Evolutionary conservation across 2,329 filamentous ascomycete genomes (phyloP), one percentile per base, ranked within the genome.

Genomic region (Aspergillus awamori): DNA sequence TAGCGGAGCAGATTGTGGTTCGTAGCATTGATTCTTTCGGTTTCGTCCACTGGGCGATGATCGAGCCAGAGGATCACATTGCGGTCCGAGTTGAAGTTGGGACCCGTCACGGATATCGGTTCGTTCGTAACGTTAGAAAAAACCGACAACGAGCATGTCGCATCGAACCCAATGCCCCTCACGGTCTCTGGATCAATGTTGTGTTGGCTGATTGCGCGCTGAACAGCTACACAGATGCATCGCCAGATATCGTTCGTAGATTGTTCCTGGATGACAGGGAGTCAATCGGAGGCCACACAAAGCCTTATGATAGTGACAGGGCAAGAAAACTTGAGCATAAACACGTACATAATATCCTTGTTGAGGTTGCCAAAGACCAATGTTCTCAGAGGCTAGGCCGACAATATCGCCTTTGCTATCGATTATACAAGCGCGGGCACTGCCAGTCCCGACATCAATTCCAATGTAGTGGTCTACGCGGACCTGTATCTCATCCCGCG

Each of bases 31-130:
- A 99, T 96, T 80, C 91, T 90, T 65, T 91, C 89, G 0, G 94
- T 96, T 83, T 99, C 95, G 63, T 91, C 87, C 13, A 95, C 87
- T 0, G 95, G 92, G 41, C 95, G 88, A 78, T 99, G 95, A 77
- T 99, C 95, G 59, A 99, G 89, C 95, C 95, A 99, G 24, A 99
- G 83, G 61, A 99, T 93, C 70, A 99, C 91, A 74, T 99, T 99
- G 68, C 93, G 91, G 75, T 97, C 92, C 69, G 93, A 90, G 69
- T 90, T 86, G 71, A 97, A 98, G 69, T 91, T 87, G 2, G 93
- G 93, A 0, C 91, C 92, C 2, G 93, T 97, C 22, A 99, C 92
- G n/a, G 90, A 85, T 52, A 97, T 84, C 2, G 95, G 95, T 78
- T 96, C 91, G 76, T 97, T 90, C 4, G 92, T 96, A 69, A 97